A percentile compares a stretch with the other conserved stretches of the same genome.
Conservation (phyloP, 1,284 basidiomycete genomes). For the Dichomitus squalens region DNA sequence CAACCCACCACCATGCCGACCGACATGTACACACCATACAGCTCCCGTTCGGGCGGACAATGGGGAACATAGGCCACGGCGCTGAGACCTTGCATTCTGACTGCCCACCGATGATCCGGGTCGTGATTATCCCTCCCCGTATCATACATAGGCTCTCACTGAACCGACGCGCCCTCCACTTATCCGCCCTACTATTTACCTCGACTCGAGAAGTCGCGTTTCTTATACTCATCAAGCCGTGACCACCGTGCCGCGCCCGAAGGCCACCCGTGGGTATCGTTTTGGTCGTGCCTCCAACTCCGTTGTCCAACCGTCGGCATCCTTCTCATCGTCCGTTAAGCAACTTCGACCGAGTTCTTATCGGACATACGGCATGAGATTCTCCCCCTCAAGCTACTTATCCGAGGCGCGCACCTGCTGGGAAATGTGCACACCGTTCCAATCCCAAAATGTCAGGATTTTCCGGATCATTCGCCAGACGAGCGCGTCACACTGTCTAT, state of each 20-base stretch:
- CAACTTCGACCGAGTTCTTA: neutral
- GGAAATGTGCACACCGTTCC: neutral
- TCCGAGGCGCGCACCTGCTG: neutral
- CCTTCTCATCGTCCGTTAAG: neutral
- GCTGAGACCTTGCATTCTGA: neutral
- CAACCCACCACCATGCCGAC: neutral
- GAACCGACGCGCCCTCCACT: neutral
- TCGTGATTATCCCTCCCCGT: neutral
- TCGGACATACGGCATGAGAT: neutral
- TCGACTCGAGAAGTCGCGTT: too few species aligned
- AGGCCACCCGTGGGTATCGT: neutral
- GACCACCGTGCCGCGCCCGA: neutral
- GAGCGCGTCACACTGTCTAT: neutral
- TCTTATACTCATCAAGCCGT: neutral
- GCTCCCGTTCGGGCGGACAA: conserved; percentile 5
- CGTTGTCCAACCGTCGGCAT: neutral
- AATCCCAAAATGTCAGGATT: neutral
- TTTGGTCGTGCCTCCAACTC: neutral
- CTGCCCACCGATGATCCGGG: neutral
- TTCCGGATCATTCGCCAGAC: neutral
- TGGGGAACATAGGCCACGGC: neutral
- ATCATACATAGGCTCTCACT: neutral
- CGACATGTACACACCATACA: neutral
- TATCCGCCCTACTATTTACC: too few species aligned
- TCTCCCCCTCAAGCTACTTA: neutral